A percentile compares a stretch with the other conserved stretches of the same genome.
Conservation (phyloP, 345 rosid genomes). For the Euphorbia lathyris region DNA sequence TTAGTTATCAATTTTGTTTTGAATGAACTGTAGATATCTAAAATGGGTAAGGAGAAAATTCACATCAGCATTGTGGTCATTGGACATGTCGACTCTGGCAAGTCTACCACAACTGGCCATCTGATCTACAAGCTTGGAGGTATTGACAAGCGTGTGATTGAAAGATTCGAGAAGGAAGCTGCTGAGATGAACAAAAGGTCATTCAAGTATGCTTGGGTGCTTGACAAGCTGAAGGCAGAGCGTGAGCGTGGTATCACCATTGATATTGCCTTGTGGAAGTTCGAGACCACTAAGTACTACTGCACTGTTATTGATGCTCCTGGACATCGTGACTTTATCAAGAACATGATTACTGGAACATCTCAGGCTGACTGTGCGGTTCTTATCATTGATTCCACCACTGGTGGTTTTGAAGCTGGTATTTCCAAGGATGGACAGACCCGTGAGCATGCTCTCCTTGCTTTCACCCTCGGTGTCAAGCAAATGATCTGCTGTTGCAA, state of each 20-base stretch:
- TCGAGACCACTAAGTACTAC: constrained; percentile 78
- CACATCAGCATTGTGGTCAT: constrained; percentile 86
- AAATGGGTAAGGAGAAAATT: constrained; percentile 81
- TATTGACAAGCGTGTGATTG: constrained; percentile 84
- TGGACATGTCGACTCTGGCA: constrained; percentile 86
- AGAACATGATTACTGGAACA: constrained; percentile 84
- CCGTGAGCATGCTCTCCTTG: constrained; percentile 63
- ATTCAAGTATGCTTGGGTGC: constrained; percentile 84
- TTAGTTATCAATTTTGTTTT: too few species aligned
- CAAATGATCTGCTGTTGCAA: constrained; percentile 78
- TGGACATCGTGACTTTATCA: constrained; percentile 78
- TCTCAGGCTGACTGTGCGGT: constrained; percentile 87
- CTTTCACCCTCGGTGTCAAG: constrained; percentile 67
- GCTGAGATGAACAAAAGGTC: constrained; percentile 94
- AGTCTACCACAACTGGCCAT: constrained; percentile 82
- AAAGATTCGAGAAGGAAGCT: constrained; percentile 85
- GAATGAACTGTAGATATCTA: too few species aligned
- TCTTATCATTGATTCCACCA: constrained; percentile 73
- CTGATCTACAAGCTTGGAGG: constrained; percentile 85
- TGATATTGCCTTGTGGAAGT: constrained; percentile 81
- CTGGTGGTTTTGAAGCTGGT: constrained; percentile 86
- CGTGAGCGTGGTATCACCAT: constrained; percentile 87
- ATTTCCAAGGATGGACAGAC: constrained; percentile 82
- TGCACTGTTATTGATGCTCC: constrained; percentile 85
- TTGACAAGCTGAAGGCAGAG: constrained; percentile 86